Percentiles rank a stretch among this genome's conserved stretches.
Evolutionary conservation across 2,329 filamentous ascomycete species (phyloP).

Genomic region (Fulvia fulva): DNA sequence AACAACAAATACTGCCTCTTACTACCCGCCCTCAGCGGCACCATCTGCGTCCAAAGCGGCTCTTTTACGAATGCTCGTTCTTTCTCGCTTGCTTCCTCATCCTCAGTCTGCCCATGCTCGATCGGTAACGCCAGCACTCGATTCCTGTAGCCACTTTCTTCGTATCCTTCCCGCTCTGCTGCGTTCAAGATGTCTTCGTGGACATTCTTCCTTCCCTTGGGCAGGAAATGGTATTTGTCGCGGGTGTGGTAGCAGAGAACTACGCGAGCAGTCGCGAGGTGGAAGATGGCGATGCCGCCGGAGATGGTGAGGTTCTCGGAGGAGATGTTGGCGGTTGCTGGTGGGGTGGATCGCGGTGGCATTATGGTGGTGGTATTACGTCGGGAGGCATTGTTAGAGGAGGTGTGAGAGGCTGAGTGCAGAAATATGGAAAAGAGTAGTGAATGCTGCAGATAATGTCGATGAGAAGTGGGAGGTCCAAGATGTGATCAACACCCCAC

Average conservation of each 20-base stretch:
- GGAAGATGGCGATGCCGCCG: constrained; percentile 49
- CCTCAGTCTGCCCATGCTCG: constrained; percentile 42
- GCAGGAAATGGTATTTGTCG: constrained; percentile 46
- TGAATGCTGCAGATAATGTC: too few relatives aligned
- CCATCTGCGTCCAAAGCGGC: constrained; percentile 45
- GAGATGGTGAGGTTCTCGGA: constrained; percentile 31
- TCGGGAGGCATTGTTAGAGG: background rate
- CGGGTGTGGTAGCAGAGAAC: constrained; percentile 45
- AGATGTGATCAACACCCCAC: too few relatives aligned
- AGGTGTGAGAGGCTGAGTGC: too few relatives aligned
- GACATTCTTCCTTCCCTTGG: constrained; percentile 47
- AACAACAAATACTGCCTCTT: constrained; percentile 42
- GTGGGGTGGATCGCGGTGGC: constrained; percentile 16
- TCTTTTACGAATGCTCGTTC: constrained; percentile 36
- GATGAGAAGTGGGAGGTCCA: too few relatives aligned
- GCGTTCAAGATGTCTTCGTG: constrained; percentile 42
- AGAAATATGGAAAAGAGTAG: too few relatives aligned
- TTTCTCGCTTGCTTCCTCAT: constrained; percentile 25
- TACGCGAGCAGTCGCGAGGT: constrained; percentile 43
- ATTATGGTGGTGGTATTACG: background rate
- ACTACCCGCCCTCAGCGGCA: constrained; percentile 32
- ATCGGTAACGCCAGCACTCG: constrained; percentile 46
- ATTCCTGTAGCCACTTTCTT: constrained; percentile 50
- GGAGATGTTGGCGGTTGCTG: constrained; percentile 26
- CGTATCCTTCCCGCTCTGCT: constrained; percentile 48